These are phyloP conservation scores for Cytidiella melzeri DNA, from an alignment of 768 basidiomycete genomes.

Conservation along the genomic window DNA sequence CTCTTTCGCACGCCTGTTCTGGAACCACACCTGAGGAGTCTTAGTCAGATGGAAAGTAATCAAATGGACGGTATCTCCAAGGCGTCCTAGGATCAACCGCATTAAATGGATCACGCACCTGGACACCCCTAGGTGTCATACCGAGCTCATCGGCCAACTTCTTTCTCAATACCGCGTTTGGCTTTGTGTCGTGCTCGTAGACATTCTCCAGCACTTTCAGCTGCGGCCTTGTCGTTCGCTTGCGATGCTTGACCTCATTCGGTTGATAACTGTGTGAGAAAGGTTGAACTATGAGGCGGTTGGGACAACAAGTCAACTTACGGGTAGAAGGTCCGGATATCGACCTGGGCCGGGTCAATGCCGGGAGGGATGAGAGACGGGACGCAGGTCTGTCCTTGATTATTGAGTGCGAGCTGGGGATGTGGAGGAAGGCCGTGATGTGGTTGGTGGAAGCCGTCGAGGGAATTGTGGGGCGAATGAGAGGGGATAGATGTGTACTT, in stretches of 20 bases:
- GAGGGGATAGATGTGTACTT: background rate
- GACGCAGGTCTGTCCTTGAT: constrained; percentile 29
- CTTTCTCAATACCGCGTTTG: constrained; percentile 75
- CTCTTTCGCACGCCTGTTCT: constrained; percentile 88
- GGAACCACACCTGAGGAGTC: constrained; percentile 75
- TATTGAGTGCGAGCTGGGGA: background rate
- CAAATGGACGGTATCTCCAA: background rate
- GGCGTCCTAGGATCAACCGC: background rate
- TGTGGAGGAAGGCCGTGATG: background rate
- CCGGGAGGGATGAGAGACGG: constrained; percentile 43
- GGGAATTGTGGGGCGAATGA: background rate
- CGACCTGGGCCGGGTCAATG: constrained; percentile 63
- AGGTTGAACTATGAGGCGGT: background rate
- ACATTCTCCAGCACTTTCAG: constrained; percentile 84
- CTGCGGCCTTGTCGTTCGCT: constrained; percentile 83
- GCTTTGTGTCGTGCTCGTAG: constrained; percentile 87
- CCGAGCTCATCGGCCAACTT: constrained; percentile 75
- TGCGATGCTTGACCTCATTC: constrained; percentile 91
- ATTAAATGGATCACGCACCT: constrained; percentile 47
- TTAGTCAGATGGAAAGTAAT: background rate
- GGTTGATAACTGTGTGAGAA: constrained; percentile 31
- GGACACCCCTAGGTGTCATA: constrained; percentile 93
- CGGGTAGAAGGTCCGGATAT: constrained; percentile 82
- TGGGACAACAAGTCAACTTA: constrained; percentile 38
- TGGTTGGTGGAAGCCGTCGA: background rate